Evolutionary conservation across 179 eudicot species (phyloP).

Genomic region (Patellifolia procumbens): DNA sequence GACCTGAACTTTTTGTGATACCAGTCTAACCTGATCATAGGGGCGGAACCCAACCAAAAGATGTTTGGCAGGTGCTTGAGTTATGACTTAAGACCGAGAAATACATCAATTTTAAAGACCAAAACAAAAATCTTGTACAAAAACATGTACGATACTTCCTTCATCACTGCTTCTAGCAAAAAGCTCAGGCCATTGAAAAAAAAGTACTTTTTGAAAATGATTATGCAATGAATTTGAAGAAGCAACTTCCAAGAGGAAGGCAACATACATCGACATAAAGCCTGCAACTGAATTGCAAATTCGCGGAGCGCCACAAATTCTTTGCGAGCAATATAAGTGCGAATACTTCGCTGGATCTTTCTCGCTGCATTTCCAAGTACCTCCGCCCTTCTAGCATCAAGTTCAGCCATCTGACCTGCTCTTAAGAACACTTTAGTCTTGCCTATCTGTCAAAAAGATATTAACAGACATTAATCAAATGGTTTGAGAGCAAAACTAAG

Average conservation of each 20-base stretch:
- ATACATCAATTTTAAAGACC: too few relatives aligned
- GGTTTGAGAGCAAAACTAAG: not conserved
- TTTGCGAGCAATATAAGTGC: conserved; percentile 79
- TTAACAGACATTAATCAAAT: conserved; percentile 10
- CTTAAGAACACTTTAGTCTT: conserved; percentile 90
- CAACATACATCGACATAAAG: conserved; percentile 80
- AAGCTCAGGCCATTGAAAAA: not conserved
- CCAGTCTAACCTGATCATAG: too few relatives aligned
- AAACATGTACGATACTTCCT: not conserved
- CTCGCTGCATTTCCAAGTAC: conserved; percentile 85
- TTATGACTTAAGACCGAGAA: too few relatives aligned
- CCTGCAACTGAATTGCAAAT: conserved; percentile 78
- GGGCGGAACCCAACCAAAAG: too few relatives aligned
- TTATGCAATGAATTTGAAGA: not conserved
- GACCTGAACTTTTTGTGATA: too few relatives aligned
- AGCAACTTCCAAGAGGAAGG: conserved; percentile 3
- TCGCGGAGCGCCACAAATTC: conserved; percentile 69
- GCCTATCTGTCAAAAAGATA: conserved; percentile 66
- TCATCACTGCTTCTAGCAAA: not conserved
- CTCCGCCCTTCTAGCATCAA: conserved; percentile 93
- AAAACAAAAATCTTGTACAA: not conserved
- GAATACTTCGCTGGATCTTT: conserved; percentile 77
- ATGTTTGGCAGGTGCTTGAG: too few relatives aligned
- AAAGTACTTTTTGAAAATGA: not conserved
- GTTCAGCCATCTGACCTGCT: conserved; percentile 99